These are phyloP conservation scores for Termitomyces sp. DNA, from an alignment of 768 basidiomycete species.

Conservation along the genomic window DNA sequence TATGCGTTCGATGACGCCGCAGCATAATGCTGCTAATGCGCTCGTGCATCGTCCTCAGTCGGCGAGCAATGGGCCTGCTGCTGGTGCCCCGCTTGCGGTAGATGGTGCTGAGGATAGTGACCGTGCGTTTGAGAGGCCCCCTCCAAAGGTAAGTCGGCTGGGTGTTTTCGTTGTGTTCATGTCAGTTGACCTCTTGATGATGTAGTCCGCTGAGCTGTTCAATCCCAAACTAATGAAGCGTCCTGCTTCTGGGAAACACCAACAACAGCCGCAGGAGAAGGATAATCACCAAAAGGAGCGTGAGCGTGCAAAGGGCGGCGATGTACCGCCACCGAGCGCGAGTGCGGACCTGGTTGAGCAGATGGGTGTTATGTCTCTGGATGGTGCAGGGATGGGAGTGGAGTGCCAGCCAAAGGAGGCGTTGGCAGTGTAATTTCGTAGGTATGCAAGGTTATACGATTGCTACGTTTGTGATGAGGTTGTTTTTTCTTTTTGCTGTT, in stretches of 20 bases:
- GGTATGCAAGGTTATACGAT: not conserved
- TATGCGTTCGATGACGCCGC: conserved; percentile 38
- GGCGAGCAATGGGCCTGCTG: not conserved
- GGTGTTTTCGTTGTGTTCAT: not conserved
- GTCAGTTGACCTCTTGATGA: not conserved
- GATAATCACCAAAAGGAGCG: conserved; percentile 15
- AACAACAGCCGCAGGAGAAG: conserved; percentile 15
- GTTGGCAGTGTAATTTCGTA: conserved; percentile 1
- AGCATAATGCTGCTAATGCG: conserved; percentile 14
- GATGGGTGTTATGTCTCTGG: conserved; percentile 30
- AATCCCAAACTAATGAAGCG: conserved; percentile 29
- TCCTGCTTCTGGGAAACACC: conserved; percentile 16
- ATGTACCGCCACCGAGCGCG: conserved; percentile 27
- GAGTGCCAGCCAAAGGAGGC: not conserved
- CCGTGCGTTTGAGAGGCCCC: conserved; percentile 40
- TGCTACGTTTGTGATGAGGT: not conserved
- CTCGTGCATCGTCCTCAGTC: conserved; percentile 32
- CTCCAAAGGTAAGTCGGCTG: conserved; percentile 32
- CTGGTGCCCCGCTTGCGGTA: conserved; percentile 1
- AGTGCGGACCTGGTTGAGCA: conserved; percentile 32
- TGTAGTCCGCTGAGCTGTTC: conserved; percentile 27
- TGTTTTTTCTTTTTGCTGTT: not conserved
- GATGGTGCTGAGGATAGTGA: conserved; percentile 32
- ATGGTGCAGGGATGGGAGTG: conserved; percentile 14
- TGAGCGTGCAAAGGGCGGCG: conserved; percentile 6